These are phyloP conservation scores for Dissoconium aciculare DNA, from an alignment of 2,329 filamentous ascomycete species.

Conservation along the genomic window DNA sequence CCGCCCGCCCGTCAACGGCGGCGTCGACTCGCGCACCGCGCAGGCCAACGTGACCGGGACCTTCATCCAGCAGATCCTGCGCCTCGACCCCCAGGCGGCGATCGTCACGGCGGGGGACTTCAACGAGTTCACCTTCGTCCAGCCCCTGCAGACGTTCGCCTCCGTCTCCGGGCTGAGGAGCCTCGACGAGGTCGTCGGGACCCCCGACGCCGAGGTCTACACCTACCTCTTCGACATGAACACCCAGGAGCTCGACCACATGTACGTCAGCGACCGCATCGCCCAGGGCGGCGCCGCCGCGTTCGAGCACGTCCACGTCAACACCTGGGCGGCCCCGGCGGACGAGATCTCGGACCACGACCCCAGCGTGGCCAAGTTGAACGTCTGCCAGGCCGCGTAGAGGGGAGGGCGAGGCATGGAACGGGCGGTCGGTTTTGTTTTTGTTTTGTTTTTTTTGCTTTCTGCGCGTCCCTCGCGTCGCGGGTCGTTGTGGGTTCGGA, in stretches of 20 bases:
- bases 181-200: constrained; percentile 44
- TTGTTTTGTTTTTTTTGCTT: no score
- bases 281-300: constrained; percentile 24
- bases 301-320: constrained; percentile 56
- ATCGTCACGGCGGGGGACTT: constrained; percentile 53
- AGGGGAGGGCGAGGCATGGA: no score
- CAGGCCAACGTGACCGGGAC: constrained; percentile 45
- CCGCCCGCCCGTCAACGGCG: constrained; percentile 51
- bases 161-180: constrained; percentile 42
- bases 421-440: no score
- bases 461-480: no score
- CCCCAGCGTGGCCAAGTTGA: constrained; percentile 48
- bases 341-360: constrained; percentile 54
- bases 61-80: constrained; percentile 45
- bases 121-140: constrained; percentile 54
- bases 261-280: constrained; percentile 46
- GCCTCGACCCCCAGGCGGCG: constrained; percentile 39
- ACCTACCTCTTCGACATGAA: constrained; percentile 58
- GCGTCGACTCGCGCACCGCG: constrained; percentile 39
- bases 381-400: no score
- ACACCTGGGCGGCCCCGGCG: constrained; percentile 47
- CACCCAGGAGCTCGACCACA: constrained; percentile 55
- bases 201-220: constrained; percentile 46
- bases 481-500: no score
- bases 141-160: constrained; percentile 42